phyloP scores from a whole-genome alignment of 2,329 filamentous ascomycete genomes.

The Alternaria sp. region DNA sequence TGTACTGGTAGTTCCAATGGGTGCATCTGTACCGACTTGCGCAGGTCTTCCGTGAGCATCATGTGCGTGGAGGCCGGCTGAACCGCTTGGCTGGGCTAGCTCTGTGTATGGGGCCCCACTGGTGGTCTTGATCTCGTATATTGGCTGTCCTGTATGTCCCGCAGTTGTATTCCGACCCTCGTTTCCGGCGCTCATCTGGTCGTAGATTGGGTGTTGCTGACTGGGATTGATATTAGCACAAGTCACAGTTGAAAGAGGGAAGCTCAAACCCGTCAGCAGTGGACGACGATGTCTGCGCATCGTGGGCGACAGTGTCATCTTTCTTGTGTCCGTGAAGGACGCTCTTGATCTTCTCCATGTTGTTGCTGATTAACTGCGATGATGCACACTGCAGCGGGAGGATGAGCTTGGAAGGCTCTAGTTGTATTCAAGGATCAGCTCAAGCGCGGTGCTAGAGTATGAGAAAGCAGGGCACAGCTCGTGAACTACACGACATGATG shows the following conservation, averaged over 20 bases:
- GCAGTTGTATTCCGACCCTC: constrained; percentile 9
- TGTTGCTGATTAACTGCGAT: constrained; percentile 13
- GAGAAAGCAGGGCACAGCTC: constrained; percentile 37
- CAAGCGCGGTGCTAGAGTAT: constrained; percentile 16
- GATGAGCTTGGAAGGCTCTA: constrained; percentile 10
- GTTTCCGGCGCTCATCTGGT: constrained; percentile 34
- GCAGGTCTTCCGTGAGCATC: constrained; percentile 9
- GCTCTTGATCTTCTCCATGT: constrained; percentile 58
- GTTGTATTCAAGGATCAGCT: constrained; percentile 17
- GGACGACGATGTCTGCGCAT: constrained; percentile 26
- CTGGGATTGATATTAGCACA: constrained; percentile 15
- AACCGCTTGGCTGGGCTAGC: constrained; percentile 15
- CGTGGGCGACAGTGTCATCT: constrained; percentile 38
- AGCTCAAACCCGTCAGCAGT: constrained; percentile 18
- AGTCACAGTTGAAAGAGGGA: background rate
- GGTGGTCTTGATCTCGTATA: constrained; percentile 17
- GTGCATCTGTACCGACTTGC: constrained; percentile 16
- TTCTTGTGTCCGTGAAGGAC: constrained; percentile 48
- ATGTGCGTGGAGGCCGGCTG: constrained; percentile 13
- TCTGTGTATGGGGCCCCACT: constrained; percentile 22
- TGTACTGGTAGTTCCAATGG: constrained; percentile 8
- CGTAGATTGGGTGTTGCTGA: constrained; percentile 39
- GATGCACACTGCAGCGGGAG: constrained; percentile 12
- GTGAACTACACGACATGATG: constrained; percentile 25
- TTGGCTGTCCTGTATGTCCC: constrained; percentile 10